Evolutionary conservation across 2,329 filamentous ascomycete genomes (phyloP), one percentile per base, ranked within the genome.

Genomic region (Aurifilum marmelostoma): DNA sequence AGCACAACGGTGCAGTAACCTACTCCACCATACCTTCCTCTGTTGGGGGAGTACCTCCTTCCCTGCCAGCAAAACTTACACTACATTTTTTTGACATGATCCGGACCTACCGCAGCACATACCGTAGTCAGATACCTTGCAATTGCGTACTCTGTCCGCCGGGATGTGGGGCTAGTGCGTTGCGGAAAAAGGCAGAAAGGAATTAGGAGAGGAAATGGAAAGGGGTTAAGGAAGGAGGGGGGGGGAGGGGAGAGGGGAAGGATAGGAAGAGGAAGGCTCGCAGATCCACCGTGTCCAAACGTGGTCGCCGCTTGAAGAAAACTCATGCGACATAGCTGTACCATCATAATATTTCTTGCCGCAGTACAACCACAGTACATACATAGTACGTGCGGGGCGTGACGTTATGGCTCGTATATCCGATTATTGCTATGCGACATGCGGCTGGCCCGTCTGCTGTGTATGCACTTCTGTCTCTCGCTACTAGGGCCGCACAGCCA

Each of bases 1-100:
- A 63, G 39, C 58, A 24, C 59, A 43, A 62, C 59, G 37, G 59
- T 62, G 37, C 59, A 43, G 59, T 43, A 29, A 24, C 59, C 34
- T 43, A n/a, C 59, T 37, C 59, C 59, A 43, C 59, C 37, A 3
- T 21, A 21, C 24, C 59, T 47, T 47, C 18, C 43, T 41, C n/a
- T 34, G 59, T 34, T 41, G 32, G 34, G 18, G 29, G 21, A n/a
- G 32, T 34, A 18, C 41, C 18, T 47, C 1, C 41, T 47, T 47
- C 16, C 41, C 41, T 43, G 16, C 18, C 43, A 47, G 43, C 43
- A 18, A 47, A n/a, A 9, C n/a, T 47, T 21, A n/a, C 39, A 43
- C 39, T 14, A 41, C 59, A 14, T 27, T 37, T 8, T 27, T 5
- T 43, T 27, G 12, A 41, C 2, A n/a, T 5, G 37, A 39, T 24